Conservation (phyloP, 2,329 filamentous ascomycete species). For the Elsinoe perseae region DNA sequence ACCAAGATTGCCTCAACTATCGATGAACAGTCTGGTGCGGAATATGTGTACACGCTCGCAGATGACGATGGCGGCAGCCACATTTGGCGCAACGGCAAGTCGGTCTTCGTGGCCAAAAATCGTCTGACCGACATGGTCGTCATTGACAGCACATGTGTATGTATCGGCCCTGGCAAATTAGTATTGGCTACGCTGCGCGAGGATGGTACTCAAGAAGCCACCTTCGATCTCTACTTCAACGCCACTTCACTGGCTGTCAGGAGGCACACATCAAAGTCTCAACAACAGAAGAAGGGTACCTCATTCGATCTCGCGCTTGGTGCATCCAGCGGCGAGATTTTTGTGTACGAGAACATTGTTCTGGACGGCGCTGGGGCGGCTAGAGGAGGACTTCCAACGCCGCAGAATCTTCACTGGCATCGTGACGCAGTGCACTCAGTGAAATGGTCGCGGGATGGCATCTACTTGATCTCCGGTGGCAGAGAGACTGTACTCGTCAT, state of each 20-base stretch:
- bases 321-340: slow-evolving; percentile 65
- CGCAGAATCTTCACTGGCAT: slow-evolving; percentile 83
- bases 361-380: slow-evolving; percentile 13
- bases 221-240: slow-evolving; percentile 51
- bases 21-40: slow-evolving; percentile 26
- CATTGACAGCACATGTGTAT: slow-evolving; percentile 50
- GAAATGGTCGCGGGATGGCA: slow-evolving; percentile 92
- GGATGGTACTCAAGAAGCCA: slow-evolving; percentile 38
- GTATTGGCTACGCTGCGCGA: slow-evolving; percentile 49
- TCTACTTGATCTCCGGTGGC: slow-evolving; percentile 91
- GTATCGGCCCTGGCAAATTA: slow-evolving; percentile 47
- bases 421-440: slow-evolving; percentile 71
- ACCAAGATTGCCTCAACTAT: slow-evolving; percentile 43
- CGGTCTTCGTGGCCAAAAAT: slow-evolving; percentile 32
- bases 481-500: slow-evolving; percentile 81
- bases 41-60: slow-evolving; percentile 34
- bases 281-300: slow-evolving; percentile 31
- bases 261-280: slow-evolving; percentile 18
- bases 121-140: slow-evolving; percentile 35
- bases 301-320: slow-evolving; percentile 69
- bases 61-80: slow-evolving; percentile 31
- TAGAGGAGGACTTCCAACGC: slow-evolving; percentile 33
- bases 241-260: slow-evolving; percentile 62
- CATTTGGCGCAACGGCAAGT: slow-evolving; percentile 31
- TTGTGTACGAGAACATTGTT: slow-evolving; percentile 57